Evolutionary conservation across 345 rosid species (phyloP), one percentile per base, ranked within the genome.

Genomic region (Punica granatum): DNA sequence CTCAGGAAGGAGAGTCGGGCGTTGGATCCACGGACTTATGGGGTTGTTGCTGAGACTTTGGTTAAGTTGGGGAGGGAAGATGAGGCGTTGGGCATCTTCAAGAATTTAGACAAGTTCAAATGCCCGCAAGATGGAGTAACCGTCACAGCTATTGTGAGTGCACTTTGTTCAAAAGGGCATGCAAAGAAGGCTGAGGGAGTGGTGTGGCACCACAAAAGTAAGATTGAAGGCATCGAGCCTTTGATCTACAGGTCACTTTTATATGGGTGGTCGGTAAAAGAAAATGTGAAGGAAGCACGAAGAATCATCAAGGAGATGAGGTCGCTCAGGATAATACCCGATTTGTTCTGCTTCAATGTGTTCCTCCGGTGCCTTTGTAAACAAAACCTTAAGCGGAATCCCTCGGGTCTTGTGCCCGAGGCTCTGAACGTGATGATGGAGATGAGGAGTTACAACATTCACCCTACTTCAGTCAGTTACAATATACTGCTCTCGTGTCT

Each of bases 351-450:
- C 74, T 92, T 76, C 65, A 90, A 90, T 74, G 65, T 88, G 7
- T 79, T 88, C 49, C 89, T 92, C 61, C 84, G 79, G n/a, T 85
- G 96, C 73, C 77, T 90, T 62, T 92, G 96, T 21, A 81, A 82
- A 69, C 77, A 76, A 73, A 90, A 90, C 72, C 77, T 85, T 41
- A 70, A 62, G 31, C 66, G 70, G n/a, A 87, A 92, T 72, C 97
- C 93, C 4, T 90, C 97, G 12, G 93, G 93, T 39, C 90, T 88
- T 54, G 90, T 88, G 65, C 92, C 93, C 36, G 96, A 90, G 71
- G 82, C 97, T 73, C 67, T 90, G 79, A 90, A 92, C 75, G 80
- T 92, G 74, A 84, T 90, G 96, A 82, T 85, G 82, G 96, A 92
- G 69, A 92, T 86, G 96, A 86, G 86, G 64, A 80, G 88, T 51